These are phyloP conservation scores for Kwoniella shandongensis DNA, from an alignment of 768 basidiomycete species.

Conservation along the genomic window DNA sequence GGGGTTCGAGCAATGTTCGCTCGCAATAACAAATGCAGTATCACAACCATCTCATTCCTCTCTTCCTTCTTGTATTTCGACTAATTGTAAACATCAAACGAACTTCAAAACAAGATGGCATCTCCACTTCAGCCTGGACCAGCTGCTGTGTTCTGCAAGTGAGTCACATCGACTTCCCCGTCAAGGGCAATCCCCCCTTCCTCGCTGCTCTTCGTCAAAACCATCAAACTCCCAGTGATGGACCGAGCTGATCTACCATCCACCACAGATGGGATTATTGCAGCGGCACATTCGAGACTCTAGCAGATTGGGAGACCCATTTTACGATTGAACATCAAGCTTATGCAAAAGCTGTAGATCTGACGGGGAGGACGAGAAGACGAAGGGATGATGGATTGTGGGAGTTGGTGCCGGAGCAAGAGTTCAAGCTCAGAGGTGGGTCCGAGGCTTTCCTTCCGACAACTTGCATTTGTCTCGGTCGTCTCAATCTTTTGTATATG, in stretches of 20 bases:
- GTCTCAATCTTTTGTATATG: too few relatives aligned
- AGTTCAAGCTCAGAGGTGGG: slow-evolving; percentile 10
- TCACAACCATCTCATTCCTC: neutral
- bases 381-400: slow-evolving; percentile 14
- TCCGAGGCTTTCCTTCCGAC: too few relatives aligned
- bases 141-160: neutral
- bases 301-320: slow-evolving; percentile 13
- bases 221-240: too few relatives aligned
- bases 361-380: slow-evolving; percentile 6
- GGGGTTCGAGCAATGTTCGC: neutral
- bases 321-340: slow-evolving; percentile 20
- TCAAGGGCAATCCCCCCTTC: too few relatives aligned
- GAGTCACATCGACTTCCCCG: neutral
- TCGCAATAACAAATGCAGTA: neutral
- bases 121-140: neutral
- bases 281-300: slow-evolving; percentile 4
- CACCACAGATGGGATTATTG: slow-evolving; percentile 28
- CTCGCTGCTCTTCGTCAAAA: too few relatives aligned
- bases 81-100: neutral
- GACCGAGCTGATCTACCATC: too few relatives aligned
- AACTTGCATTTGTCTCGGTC: too few relatives aligned
- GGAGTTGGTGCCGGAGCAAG: slow-evolving; percentile 11
- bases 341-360: slow-evolving; percentile 6
- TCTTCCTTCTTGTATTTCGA: neutral
- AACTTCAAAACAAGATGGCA: neutral